Base-by-base conservation (phyloP, 495 filamentous ascomycete species). In the Xylaria sp. region DNA sequence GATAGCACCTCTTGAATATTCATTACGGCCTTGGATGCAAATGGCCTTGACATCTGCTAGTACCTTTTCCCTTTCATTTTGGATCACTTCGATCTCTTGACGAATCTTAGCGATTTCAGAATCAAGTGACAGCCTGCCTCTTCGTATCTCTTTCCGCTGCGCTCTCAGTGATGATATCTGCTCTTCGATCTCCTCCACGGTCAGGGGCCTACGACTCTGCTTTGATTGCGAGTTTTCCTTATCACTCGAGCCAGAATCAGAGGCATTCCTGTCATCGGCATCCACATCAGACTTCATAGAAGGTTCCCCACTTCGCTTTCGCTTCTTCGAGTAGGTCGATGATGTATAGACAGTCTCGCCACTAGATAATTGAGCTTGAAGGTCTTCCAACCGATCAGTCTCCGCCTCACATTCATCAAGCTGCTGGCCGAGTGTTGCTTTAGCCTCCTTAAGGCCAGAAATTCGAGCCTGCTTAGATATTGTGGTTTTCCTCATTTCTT, bases 11-110 rank as follows among this genome's bases (percentile, higher is more conserved):
- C 83, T 84, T 0, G 88, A 88, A 69, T 89, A 90, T 4, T 82
- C 66, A 63, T 91, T 92, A 24, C 90, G 79, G 35, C 84, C 86
- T 31, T 84, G 76, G 57, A 91, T 90, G 74, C 89, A 91, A 14
- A 80, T 70, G 1, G 81, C 81, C 35, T 82, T 86, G 55, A 86
- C 44, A 57, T 76, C 61, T 15, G 68, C 71, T n/a, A 70, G 65
- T n/a, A 74, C 50, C 0, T 33, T 43, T 17, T 77, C 63, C 17
- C 59, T 75, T 62, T 75, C 68, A 1, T 26, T 48, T 43, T 80
- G 71, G 17, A 83, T 71, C 8, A 75, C 74, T n/a, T 72, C 66
- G 4, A 76, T 66, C 17, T 75, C 12, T 11, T 75, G 70, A 43
- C 59, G 35, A 29, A 66, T 8, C 8, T 35, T 43, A 31, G 19